Evolutionary conservation across 129 eudicot species (phyloP).

Genomic region (Scalesia atractyloides): DNA sequence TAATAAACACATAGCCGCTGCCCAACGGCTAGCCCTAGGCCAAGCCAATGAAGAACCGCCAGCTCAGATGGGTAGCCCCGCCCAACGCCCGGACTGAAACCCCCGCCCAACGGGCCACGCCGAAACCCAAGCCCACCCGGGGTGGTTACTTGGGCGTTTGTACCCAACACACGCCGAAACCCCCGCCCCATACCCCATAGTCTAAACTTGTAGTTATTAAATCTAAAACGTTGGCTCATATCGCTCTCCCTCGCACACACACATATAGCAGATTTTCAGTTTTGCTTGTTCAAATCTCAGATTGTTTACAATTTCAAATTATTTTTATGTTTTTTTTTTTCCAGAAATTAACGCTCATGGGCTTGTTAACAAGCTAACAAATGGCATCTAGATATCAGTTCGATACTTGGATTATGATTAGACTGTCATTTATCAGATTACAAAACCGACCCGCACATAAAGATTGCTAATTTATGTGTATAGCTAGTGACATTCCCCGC

Average conservation of each 20-base stretch:
- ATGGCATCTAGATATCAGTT: not conserved
- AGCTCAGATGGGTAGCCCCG: no score
- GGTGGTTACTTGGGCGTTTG: no score
- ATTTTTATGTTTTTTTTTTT: not conserved
- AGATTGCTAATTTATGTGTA: not conserved
- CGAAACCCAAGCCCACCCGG: no score
- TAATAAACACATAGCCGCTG: no score
- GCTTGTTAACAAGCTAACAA: not conserved
- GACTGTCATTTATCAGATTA: constrained; percentile 3
- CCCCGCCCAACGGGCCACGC: no score
- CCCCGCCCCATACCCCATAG: no score
- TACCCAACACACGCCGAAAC: no score
- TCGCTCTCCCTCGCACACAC: not conserved
- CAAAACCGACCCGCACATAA: not conserved
- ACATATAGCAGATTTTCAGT: not conserved
- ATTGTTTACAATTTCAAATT: not conserved
- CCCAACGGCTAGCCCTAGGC: no score
- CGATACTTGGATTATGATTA: not conserved
- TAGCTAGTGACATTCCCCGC: no score
- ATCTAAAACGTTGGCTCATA: not conserved
- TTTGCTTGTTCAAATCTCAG: not conserved
- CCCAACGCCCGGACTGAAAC: no score
- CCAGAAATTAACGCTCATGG: not conserved
- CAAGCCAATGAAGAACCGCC: no score
- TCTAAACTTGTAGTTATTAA: no score